Evolutionary conservation across 2,329 filamentous ascomycete genomes (phyloP), one percentile per base, ranked within the genome.

Genomic region (Colletotrichum camelliae): DNA sequence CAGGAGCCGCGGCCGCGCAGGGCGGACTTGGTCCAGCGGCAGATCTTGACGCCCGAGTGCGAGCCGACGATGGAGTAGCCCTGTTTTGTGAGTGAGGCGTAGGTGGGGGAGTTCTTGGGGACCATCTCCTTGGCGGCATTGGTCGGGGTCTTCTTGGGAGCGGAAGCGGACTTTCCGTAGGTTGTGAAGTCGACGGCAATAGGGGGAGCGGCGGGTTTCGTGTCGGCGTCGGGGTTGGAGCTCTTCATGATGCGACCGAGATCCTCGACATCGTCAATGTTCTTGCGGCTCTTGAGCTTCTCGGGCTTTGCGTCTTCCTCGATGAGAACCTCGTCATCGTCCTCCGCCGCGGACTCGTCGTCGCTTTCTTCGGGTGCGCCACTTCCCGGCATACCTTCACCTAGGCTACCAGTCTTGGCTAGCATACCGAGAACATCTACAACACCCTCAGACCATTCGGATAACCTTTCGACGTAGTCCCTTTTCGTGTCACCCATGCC

Each of bases 1-100:
- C 96, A 99, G 29, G 95, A 98, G 6, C 96, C 97, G 55, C 96
- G 93, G 15, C 96, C 96, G 52, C 96, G 94, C 1, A 98, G 92
- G 12, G 96, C 96, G 2, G 96, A 98, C 86, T 99, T 99, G 12
- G 97, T 98, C 96, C 96, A 99, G 37, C 97, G 95, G 83, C 96
- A 99, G 80, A 98, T 98, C 85, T 98, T 98, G 79, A 98, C 96
- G 35, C 96, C 96, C 0, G 95, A 98, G 86, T 98, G 97, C 1
- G 95, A 96, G 69, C 97, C 97, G 48, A 99, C 94, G 74, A 98
- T 98, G 1, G 94, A 93, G 83, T 98, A 98, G 31, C 96, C 96
- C 88, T 99, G 96, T 83, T 98, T 99, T 1, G 96, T 98, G 58
- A 98, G 91, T 21, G 96, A 91, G 15, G 92, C 90, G 81, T 98